Evolutionary conservation across 805 yeast genomes (phyloP), one percentile per base, ranked within the genome.

Genomic region (Komagataella phaffii): DNA sequence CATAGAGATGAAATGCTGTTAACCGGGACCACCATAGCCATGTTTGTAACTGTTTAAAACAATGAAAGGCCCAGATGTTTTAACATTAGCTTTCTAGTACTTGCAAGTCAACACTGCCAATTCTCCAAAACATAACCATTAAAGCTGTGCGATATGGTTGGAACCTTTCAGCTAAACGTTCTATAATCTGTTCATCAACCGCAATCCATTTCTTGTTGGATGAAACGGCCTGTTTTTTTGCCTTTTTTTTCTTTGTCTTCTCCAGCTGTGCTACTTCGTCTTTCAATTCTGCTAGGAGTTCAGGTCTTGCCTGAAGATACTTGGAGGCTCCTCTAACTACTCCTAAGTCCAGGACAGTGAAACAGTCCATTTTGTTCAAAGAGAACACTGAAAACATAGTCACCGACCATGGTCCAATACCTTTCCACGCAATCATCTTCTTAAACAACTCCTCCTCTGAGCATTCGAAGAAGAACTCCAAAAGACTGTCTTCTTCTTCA

Each of bases 391-490:
- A 65, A 64, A 88, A 90, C 96, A 90, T 90, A 51, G 84, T 85
- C 0, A 93, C 90, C 3, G 89, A 79, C 98, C 98, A 90, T 1
- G 74, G 74, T 0, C 93, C 95, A 17, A 86, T 75, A 0, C 95
- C 95, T 59, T 85, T 84, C 55, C 85, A 58, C 10, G 50, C 50
- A 44, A 76, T 74, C 51, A 83, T 64, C 53, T 74, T 75, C 17
- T 71, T 71, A 1, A 74, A 60, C 14, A 84, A 65, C 19, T 69
- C 79, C 2, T 75, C 76, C 48, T 76, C 71, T 3, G 69, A 54
- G 40, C 66, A 66, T 0, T 56, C 52, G 2, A 53, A 46, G 54
- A 81, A 75, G 50, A 75, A 66, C 1, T 64, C 65, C 30, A 45
- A 45, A 17, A 24, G n/a, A 24, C 6, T 45, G 1, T 61, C 58